phyloP scores from a whole-genome alignment of 78 protist genomes.

The Dictyostelium firmibasis region DNA sequence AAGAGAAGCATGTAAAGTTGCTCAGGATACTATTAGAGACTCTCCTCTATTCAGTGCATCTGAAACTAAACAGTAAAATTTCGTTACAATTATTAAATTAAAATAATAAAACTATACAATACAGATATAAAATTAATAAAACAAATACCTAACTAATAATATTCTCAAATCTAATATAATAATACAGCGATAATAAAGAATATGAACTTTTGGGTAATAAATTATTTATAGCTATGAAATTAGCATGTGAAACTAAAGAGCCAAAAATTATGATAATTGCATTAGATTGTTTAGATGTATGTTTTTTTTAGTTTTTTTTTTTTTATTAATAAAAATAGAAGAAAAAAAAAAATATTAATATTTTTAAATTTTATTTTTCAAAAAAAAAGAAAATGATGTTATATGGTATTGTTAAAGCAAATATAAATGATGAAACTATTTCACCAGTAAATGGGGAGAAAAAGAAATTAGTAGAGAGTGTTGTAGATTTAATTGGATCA shows the following conservation, averaged over 20 bases:
- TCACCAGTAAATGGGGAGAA: background rate
- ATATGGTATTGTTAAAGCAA: conserved; percentile 70
- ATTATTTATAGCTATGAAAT: conserved; percentile 29
- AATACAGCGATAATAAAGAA: conserved; percentile 27
- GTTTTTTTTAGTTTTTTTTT: background rate
- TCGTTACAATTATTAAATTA: background rate
- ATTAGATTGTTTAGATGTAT: conserved; percentile 70
- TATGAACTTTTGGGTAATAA: conserved; percentile 46
- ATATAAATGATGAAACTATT: background rate
- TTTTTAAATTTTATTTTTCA: background rate
- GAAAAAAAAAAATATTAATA: background rate
- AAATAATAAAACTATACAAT: too few species aligned
- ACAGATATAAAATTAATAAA: too few species aligned
- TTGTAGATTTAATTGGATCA: conserved; percentile 58
- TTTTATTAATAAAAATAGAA: background rate
- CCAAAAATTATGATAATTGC: conserved; percentile 74
- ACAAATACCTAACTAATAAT: too few species aligned
- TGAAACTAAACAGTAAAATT: background rate
- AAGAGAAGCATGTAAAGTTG: conserved; percentile 54
- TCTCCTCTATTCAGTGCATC: conserved; percentile 39
- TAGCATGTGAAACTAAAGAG: conserved; percentile 84
- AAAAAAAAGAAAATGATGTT: conserved; percentile 69
- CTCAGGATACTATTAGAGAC: conserved; percentile 63
- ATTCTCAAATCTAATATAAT: background rate
- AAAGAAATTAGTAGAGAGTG: conserved; percentile 4